These are phyloP conservation scores for Geotrichum histeridarum DNA, from an alignment of 1,139 yeast species.

Conservation along the genomic window DNA sequence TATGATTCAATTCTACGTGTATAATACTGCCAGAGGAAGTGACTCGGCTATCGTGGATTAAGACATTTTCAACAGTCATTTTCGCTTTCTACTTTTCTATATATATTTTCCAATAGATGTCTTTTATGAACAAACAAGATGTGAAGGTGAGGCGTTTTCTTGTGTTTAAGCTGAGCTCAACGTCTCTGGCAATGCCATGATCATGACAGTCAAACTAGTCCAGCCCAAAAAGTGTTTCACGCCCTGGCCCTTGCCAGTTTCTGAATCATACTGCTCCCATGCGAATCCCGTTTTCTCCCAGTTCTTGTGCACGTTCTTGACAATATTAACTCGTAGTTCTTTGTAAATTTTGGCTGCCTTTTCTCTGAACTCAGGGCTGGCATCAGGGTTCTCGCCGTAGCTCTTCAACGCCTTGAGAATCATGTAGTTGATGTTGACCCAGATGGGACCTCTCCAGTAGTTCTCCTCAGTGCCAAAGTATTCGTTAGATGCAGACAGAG, in stretches of 20 bases:
- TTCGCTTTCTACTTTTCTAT: neutral
- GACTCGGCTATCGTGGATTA: conserved; percentile 17
- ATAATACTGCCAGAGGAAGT: conserved; percentile 35
- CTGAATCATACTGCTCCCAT: conserved; percentile 87
- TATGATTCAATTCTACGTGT: conserved; percentile 60
- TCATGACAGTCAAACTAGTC: conserved; percentile 76
- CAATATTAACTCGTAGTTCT: conserved; percentile 59
- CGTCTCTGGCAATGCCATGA: conserved; percentile 71
- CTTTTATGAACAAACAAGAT: neutral
- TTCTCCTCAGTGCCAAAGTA: conserved; percentile 75
- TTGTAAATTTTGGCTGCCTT: conserved; percentile 48
- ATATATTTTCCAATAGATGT: neutral
- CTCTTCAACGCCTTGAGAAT: conserved; percentile 62
- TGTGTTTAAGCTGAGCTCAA: conserved; percentile 14
- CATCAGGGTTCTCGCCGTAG: conserved; percentile 40
- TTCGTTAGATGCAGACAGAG: conserved; percentile 65
- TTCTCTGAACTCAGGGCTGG: conserved; percentile 30
- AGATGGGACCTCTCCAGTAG: conserved; percentile 94
- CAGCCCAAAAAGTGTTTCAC: conserved; percentile 92
- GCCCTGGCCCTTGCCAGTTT: conserved; percentile 69
- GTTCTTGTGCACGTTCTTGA: conserved; percentile 58
- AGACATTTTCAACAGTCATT: neutral
- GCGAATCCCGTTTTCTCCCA: conserved; percentile 77
- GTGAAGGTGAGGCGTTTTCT: no score
- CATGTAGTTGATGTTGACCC: conserved; percentile 89